Base-by-base conservation (phyloP, 768 basidiomycete genomes). In the Termitomyces sp. region DNA sequence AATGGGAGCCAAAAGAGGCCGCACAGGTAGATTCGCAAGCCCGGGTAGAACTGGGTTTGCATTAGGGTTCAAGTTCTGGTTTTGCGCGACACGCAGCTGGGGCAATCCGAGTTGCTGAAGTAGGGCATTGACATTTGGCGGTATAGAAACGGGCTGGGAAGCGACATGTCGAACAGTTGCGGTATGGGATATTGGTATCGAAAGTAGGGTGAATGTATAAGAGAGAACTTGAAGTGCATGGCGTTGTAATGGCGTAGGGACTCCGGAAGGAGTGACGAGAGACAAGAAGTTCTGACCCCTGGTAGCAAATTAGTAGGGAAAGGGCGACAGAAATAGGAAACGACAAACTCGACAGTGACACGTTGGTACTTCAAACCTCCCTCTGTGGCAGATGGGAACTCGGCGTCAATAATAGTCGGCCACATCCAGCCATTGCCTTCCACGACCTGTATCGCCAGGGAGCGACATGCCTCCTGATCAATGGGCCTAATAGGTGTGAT, bases 171-270 rank as follows among this genome's bases (percentile, higher is more conserved):
- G 71, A 54, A 64, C 55, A 55, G 60, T 63, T 59, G 51, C 60
- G 40, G 54, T 61, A 46, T 63, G 68, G 63, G 56, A 62, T 47
- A 63, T 63, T 62, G 73, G 68, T 64, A 77, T 69, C 18, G 74
- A 70, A 51, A 82, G 70, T 40, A 82, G 74, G 38, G 76, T 75
- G 70, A 80, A 85, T 36, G 86, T 86, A 63, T 77, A 75, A 38
- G 83, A 79, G 5, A 91, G 77, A 16, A 89, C 79, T 57, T 81
- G 77, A 47, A 91, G 73, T 3, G 88, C 87, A 67, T 88, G 88
- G 13, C 73, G 63, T 67, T 91, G 89, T 44, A 76, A 66, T n/a
- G 80, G 71, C 33, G 83, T 86, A 2, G 88, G 87, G 49, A 66
- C 69, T 35, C 71, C 77, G 41, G 71, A 70, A 23, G 79, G 74